Evolutionary conservation across 2,329 filamentous ascomycete genomes (phyloP), one percentile per base, ranked within the genome.

Genomic region (Fusarium nematophilum): DNA sequence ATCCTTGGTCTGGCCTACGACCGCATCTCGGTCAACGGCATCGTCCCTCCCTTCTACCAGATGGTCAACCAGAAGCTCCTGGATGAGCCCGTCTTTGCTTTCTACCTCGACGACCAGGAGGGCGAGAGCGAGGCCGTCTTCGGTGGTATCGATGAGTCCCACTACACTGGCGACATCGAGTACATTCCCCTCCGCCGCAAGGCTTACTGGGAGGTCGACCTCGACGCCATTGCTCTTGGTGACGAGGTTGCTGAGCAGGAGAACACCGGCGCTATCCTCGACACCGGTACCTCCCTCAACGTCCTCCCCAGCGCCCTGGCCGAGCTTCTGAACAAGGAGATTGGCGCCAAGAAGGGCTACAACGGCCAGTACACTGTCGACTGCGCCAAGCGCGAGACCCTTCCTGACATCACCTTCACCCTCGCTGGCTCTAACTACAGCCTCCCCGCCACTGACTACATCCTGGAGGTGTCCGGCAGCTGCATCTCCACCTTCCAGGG

Each of bases 191-290:
- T 99, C 69, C 92, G 95, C 78, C 92, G 95, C 76, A 98, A 98
- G 90, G 95, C 95, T 43, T 99, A 99, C 86, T 99, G 95, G 95
- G 95, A 99, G 85, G 94, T 99, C 51, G 93, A 98, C 72, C 88
- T 99, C 59, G 90, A 98, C 72, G 85, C 92, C 64, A 95, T 99
- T 79, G 88, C 90, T 51, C 92, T 97, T 64, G 96, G 95, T 70
- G 85, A 93, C 47, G 86, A 91, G 73, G 89, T 87, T 66, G 93
- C 93, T 59, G 90, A 97, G 77, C 88, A 98, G 64, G 94, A 98
- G 65, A 87, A 92, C 83, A 97, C 93, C 55, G 96, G 95, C 80
- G 92, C 93, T 70, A 97, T 99, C 66, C 91, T 99, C 59, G 95
- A 99, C 84, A 99, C 95, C 51, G 95, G 95, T 72, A 99, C 95